Evolutionary conservation across 1,139 yeast species (phyloP), one percentile per base, ranked within the genome.

Genomic region (Geotrichum fermentans): DNA sequence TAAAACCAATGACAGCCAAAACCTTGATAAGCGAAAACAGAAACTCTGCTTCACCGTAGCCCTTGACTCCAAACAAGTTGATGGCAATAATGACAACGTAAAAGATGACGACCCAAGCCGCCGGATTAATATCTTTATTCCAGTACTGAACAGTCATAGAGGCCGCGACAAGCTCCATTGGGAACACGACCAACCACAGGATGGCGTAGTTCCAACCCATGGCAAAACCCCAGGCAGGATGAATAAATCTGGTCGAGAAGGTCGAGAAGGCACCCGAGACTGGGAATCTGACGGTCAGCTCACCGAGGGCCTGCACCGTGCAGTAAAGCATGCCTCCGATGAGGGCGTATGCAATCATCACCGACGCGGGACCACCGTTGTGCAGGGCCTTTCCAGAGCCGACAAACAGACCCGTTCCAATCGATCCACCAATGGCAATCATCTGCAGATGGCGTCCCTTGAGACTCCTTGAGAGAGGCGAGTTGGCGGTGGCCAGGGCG

Each of bases 271-370:
- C 87, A 58, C 95, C 96, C 49, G 84, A 73, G 40, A 86, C 80
- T 37, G 94, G 90, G 66, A 82, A 85, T 13, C 81, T 74, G 36
- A 84, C 86, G 42, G 94, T 88, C 63, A 87, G 65, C 66, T 88
- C 96, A 56, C 95, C 94, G 50, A 88, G 78, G n/a, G 92, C 82
- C 63, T 85, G 90, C 60, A 86, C 82, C 41, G 86, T 83, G 59
- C 80, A 77, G 68, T 79, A 84, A 58, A 88, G 66, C 57, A 87
- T 78, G 77, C 83, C 74, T 6, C 83, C 72, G 40, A 89, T 85
- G 55, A 84, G 75, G 42, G 82, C 67, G 46, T 78, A 77, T 62
- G 82, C 86, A 50, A 89, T 89, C 39, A 86, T 65, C 40, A 86
- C 69, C 49, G 86, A 84, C 4, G 85, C 92, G 3, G 95, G 95